Base-by-base conservation (phyloP, 805 yeast species). In the Starmerella powellii region DNA sequence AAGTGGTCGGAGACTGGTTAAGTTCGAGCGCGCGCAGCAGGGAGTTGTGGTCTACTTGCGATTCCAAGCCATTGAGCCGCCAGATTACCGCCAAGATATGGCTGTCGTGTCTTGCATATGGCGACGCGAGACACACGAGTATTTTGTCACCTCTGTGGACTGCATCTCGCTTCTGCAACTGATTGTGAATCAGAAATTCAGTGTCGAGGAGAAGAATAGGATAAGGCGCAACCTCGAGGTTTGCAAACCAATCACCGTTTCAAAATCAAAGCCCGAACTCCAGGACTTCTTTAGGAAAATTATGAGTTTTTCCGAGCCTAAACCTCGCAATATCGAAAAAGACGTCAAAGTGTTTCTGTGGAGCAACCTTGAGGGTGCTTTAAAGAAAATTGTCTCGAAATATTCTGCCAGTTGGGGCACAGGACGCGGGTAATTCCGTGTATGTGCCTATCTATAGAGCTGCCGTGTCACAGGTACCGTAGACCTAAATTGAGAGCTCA, bases 301-400 rank as follows among this genome's bases (percentile, higher is more conserved):
- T 29, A 78, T 78, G 84, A 60, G 66, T 26, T 78, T 71, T 64
- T 71, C 71, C 23, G 66, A 66, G 42, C 85, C 85, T 2, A 65
- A 74, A 49, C 85, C 85, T 4, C 62, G 85, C 32, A 76, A 76
- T 49, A 78, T 78, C 34, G 84, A 76, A 51, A 78, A 78, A 56
- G 81, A 77, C 54, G 70, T 78, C 46, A 78, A 78, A 54, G 82
- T 78, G 3, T 73, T 78, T 52, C 63, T 64, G 20, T 78, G 85
- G 85, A 53, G 56, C 17, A 64, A 67, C 34, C 59, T 78, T 20
- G 69, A 63, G 30, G 64, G 60, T 24, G 84, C 84, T 0, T 53
- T 78, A 38, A 57, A 61, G 20, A 76, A 73, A 53, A 78, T 78
- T 12, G 64, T 75, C 27, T 63, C 75, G 27, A 78, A 78, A 57